Percentiles rank a stretch among this genome's conserved stretches.
phyloP scores from a whole-genome alignment of 371 early-diverging fungal genomes.

The Encephalitozoon cuniculi region DNA sequence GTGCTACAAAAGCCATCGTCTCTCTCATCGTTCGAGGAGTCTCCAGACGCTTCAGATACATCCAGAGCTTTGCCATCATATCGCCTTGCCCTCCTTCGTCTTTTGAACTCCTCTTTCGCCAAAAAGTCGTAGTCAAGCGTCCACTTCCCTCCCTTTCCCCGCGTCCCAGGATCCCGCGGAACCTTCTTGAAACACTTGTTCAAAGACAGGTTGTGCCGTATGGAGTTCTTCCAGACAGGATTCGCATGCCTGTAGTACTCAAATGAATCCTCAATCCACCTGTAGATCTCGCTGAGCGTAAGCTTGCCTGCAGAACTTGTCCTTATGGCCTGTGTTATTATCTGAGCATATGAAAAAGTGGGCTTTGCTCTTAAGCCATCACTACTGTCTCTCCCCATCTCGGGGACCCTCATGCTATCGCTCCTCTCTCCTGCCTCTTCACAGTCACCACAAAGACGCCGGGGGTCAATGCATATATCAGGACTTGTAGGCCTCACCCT shows the following conservation, averaged over 20 bases:
- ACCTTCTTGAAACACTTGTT: slow-evolving; percentile 60
- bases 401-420: not conserved
- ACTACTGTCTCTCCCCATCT: not conserved
- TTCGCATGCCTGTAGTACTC: slow-evolving; percentile 57
- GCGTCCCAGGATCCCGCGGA: slow-evolving; percentile 39
- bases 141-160: slow-evolving; percentile 61
- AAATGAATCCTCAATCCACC: slow-evolving; percentile 57
- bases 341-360: slow-evolving; percentile 55
- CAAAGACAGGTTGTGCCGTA: slow-evolving; percentile 60
- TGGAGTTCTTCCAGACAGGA: slow-evolving; percentile 61
- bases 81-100: not conserved
- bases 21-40: not conserved
- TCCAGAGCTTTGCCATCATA: not conserved
- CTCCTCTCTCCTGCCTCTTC: not conserved
- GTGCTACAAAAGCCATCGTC: not conserved
- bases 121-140: slow-evolving; percentile 29
- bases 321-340: slow-evolving; percentile 56
- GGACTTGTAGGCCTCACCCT: not conserved
- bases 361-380: slow-evolving; percentile 43
- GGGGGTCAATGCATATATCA: slow-evolving; percentile 25
- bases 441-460: slow-evolving; percentile 6
- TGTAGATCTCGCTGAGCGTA: slow-evolving; percentile 59
- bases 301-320: slow-evolving; percentile 38
- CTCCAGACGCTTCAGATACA: not conserved
- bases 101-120: slow-evolving; percentile 10